A percentile compares a stretch with the other conserved stretches of the same genome.
phyloP scores from a whole-genome alignment of 2,329 filamentous ascomycete species.

The Raffaelea albimanens region DNA sequence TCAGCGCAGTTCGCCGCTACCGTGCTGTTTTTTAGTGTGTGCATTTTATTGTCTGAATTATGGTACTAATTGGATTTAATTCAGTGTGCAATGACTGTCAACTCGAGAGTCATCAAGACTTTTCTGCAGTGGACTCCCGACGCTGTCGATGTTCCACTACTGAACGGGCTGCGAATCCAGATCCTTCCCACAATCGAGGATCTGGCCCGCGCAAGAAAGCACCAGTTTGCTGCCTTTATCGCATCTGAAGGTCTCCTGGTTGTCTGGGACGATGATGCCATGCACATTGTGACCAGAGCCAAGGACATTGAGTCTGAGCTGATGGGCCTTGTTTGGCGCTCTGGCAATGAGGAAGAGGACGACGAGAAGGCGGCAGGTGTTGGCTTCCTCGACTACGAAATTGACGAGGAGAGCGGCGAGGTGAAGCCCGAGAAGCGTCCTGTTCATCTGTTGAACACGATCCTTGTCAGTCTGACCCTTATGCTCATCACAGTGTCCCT shows the following conservation, averaged over 20 bases:
- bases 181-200: conserved; percentile 65
- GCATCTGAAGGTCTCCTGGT: conserved; percentile 61
- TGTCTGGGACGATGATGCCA: conserved; percentile 75
- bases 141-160: conserved; percentile 64
- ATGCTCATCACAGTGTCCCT: conserved; percentile 55
- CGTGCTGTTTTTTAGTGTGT: not conserved
- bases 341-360: conserved; percentile 39
- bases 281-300: conserved; percentile 59
- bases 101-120: conserved; percentile 69
- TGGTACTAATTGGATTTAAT: too few species aligned
- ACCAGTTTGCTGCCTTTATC: conserved; percentile 74
- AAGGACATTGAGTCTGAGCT: conserved; percentile 66
- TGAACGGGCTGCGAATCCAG: conserved; percentile 68
- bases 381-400: conserved; percentile 35
- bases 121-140: conserved; percentile 66
- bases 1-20: not conserved
- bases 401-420: conserved; percentile 65
- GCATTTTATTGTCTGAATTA: not conserved
- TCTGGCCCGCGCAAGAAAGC: conserved; percentile 60
- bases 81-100: conserved; percentile 71
- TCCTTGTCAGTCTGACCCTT: conserved; percentile 58
- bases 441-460: conserved; percentile 60
- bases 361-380: conserved; percentile 43
- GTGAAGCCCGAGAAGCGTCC: conserved; percentile 54
- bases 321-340: conserved; percentile 68